Evolutionary conservation across 768 basidiomycete species (phyloP).

Genomic region (Suillus subluteus): DNA sequence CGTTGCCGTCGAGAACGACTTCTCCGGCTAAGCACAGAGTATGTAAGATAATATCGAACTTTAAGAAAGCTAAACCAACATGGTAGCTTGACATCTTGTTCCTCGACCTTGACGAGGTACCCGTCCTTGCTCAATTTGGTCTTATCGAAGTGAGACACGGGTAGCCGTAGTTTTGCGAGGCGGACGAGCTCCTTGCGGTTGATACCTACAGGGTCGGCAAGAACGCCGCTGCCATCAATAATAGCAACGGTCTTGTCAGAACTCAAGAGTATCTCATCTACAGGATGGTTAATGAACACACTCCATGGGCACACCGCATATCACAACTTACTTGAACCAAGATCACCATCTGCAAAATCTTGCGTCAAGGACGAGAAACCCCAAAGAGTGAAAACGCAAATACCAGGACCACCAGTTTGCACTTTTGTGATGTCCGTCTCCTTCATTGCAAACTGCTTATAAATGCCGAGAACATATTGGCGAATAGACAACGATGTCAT

Average conservation of each 20-base stretch:
- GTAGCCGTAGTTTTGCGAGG: constrained; percentile 83
- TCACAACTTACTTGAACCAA: constrained; percentile 73
- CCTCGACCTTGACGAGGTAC: constrained; percentile 91
- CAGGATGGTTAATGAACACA: constrained; percentile 9
- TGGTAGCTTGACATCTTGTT: constrained; percentile 89
- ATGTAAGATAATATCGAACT: neutral
- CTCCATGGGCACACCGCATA: neutral
- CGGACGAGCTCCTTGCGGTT: constrained; percentile 88
- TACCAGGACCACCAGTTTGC: constrained; percentile 91
- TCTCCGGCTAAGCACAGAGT: constrained; percentile 70
- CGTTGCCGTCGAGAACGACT: constrained; percentile 89
- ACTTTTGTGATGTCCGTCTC: constrained; percentile 96
- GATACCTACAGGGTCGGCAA: constrained; percentile 88
- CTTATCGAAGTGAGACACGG: constrained; percentile 81
- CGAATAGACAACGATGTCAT: constrained; percentile 96
- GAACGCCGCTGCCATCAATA: constrained; percentile 95
- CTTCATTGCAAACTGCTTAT: constrained; percentile 89
- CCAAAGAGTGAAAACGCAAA: constrained; percentile 6
- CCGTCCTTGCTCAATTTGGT: constrained; percentile 91
- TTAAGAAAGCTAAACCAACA: constrained; percentile 55
- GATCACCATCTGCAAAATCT: constrained; percentile 74
- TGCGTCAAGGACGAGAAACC: constrained; percentile 7
- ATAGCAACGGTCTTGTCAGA: constrained; percentile 93
- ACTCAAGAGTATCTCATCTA: constrained; percentile 94
- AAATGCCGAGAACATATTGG: constrained; percentile 93